Evolutionary conservation across 2,329 filamentous ascomycete species (phyloP).

Genomic region (Monilinia vaccinii-corymbosi): DNA sequence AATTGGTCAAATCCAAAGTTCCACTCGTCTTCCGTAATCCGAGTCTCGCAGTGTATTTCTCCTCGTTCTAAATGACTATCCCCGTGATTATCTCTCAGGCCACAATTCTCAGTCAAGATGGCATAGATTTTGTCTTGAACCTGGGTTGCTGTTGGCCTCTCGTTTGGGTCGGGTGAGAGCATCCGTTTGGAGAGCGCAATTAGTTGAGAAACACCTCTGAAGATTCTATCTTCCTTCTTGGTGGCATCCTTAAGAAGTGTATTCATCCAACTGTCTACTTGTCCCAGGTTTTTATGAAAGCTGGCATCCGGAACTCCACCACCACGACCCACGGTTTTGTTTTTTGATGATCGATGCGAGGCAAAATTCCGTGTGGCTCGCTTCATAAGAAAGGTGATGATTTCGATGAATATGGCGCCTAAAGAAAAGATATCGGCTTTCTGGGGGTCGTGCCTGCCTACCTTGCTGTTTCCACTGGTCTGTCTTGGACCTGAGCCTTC

Average conservation of each 20-base stretch:
- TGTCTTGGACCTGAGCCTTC: background rate
- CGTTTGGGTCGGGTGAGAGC: slow-evolving; percentile 42
- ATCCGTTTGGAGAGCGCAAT: slow-evolving; percentile 45
- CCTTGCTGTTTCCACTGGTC: slow-evolving; percentile 17
- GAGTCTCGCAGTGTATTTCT: slow-evolving; percentile 23
- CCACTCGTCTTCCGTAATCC: slow-evolving; percentile 15
- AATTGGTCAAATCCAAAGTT: slow-evolving; percentile 25
- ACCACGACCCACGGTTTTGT: slow-evolving; percentile 42
- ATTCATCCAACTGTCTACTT: slow-evolving; percentile 61
- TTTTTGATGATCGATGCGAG: slow-evolving; percentile 55
- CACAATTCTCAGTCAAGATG: slow-evolving; percentile 35
- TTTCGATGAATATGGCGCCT: slow-evolving; percentile 63
- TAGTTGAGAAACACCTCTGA: slow-evolving; percentile 43
- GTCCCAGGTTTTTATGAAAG: slow-evolving; percentile 62
- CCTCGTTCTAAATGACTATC: background rate
- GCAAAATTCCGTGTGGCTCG: slow-evolving; percentile 57
- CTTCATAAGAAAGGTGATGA: slow-evolving; percentile 61
- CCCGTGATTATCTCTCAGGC: slow-evolving; percentile 10
- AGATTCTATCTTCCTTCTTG: slow-evolving; percentile 37
- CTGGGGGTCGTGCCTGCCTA: slow-evolving; percentile 40
- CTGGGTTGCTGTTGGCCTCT: slow-evolving; percentile 43
- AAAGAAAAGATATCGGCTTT: slow-evolving; percentile 65
- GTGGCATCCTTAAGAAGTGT: slow-evolving; percentile 49
- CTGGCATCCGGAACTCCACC: slow-evolving; percentile 56
- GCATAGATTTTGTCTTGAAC: slow-evolving; percentile 44